Conservation (phyloP, 371 early-diverging fungal genomes). For the Haplosporangium sp. region DNA sequence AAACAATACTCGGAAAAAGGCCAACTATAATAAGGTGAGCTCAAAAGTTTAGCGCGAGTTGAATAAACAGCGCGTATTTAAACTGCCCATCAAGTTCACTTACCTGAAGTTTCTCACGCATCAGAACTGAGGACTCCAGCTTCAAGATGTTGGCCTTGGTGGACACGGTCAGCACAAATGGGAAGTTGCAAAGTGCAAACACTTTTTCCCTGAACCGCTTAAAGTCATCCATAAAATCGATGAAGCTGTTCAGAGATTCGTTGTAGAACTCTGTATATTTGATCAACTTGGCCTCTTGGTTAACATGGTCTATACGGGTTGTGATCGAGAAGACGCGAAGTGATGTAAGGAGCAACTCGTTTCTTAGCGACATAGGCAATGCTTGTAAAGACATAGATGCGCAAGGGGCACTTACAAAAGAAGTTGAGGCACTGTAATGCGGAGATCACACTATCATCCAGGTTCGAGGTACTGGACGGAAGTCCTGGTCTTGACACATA, state of each 20-base stretch:
- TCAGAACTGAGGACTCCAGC: slow-evolving; percentile 72
- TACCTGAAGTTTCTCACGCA: slow-evolving; percentile 63
- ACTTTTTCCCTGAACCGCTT: slow-evolving; percentile 70
- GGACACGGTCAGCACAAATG: slow-evolving; percentile 71
- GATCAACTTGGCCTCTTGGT: slow-evolving; percentile 47
- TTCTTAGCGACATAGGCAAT: neutral
- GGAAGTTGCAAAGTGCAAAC: slow-evolving; percentile 74
- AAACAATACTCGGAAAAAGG: slow-evolving; percentile 90
- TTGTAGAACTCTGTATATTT: slow-evolving; percentile 72
- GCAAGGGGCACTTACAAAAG: slow-evolving; percentile 27
- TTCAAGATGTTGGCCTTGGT: slow-evolving; percentile 77
- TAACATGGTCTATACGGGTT: slow-evolving; percentile 32
- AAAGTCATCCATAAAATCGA: slow-evolving; percentile 79
- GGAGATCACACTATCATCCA: slow-evolving; percentile 46
- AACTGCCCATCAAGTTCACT: slow-evolving; percentile 7
- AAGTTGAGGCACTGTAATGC: slow-evolving; percentile 44
- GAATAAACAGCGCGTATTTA: neutral
- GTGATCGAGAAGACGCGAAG: neutral
- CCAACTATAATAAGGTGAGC: slow-evolving; percentile 42
- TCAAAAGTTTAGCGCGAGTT: neutral
- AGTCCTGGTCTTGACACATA: slow-evolving; percentile 30
- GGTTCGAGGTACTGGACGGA: slow-evolving; percentile 36
- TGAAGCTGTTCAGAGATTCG: slow-evolving; percentile 66
- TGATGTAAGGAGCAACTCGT: neutral
- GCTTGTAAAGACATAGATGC: too few relatives aligned